Evolutionary conservation across 306 rosid genomes (phyloP).

Genomic region (Lablab purpureus): DNA sequence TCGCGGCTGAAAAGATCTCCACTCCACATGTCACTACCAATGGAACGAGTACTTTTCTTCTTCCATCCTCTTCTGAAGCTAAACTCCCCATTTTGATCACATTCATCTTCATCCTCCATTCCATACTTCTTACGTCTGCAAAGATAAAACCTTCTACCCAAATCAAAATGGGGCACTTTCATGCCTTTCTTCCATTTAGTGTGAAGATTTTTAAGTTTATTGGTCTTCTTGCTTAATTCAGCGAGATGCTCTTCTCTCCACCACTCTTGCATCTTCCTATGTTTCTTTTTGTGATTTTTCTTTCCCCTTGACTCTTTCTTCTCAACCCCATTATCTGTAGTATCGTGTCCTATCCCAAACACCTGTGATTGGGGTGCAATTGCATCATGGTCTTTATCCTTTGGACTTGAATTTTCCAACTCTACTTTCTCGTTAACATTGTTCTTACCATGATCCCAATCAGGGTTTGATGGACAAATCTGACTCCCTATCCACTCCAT

Average conservation of each 20-base stretch:
- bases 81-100: slow-evolving; percentile 78
- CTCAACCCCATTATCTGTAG: slow-evolving; percentile 49
- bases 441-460: slow-evolving; percentile 85
- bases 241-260: slow-evolving; percentile 96
- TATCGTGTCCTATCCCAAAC: slow-evolving; percentile 45
- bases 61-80: slow-evolving; percentile 93
- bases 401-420: slow-evolving; percentile 56
- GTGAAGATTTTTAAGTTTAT: slow-evolving; percentile 58
- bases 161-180: slow-evolving; percentile 77
- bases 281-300: slow-evolving; percentile 70
- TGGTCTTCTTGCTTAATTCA: slow-evolving; percentile 80
- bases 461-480: slow-evolving; percentile 83
- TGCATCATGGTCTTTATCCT: slow-evolving; percentile 57
- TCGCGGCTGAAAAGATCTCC: slow-evolving; percentile 93
- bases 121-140: slow-evolving; percentile 54
- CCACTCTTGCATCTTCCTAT: slow-evolving; percentile 94
- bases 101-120: slow-evolving; percentile 55
- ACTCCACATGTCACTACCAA: slow-evolving; percentile 84
- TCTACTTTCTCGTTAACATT: slow-evolving; percentile 57
- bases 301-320: slow-evolving; percentile 58
- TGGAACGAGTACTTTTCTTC: slow-evolving; percentile 67
- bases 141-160: slow-evolving; percentile 70
- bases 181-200: slow-evolving; percentile 74
- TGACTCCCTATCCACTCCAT: slow-evolving; percentile 99
- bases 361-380: slow-evolving; percentile 55